Base-by-base conservation (phyloP, 2,329 filamentous ascomycete species). In the Scedosporium dehoogii region DNA sequence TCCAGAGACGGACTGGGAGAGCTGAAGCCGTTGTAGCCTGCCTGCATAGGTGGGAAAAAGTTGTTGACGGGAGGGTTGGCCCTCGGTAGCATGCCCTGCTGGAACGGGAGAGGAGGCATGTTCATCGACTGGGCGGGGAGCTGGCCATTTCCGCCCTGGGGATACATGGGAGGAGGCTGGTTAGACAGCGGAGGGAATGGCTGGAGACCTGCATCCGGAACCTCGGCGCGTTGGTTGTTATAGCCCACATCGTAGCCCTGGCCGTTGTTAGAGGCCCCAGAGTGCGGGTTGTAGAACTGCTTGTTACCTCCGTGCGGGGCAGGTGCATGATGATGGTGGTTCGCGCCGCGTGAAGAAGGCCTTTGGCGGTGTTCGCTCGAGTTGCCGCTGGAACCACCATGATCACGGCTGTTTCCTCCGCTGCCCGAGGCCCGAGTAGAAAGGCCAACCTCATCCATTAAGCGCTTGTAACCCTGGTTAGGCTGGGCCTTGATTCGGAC, bases 401-500 rank as follows among this genome's bases (percentile, higher is more conserved):
- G 76, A 38, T 81, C 79, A 27, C 78, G 78, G 51, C 79, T 77
- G 61, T 71, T 74, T 44, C 75, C 72, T 23, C 75, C 75, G 10
- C 76, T 73, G 42, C 75, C 83, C 12, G 51, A 55, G 6, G 51
- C 46, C 53, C 86, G 78, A 29, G 85, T 88, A 5, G 93, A 96
- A 44, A 99, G 78, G 64, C 93, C 92, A 68, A 99, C 94, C 73
- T 99, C 94, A 70, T 99, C 94, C 94, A 99, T 99, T 64, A 99
- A 78, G 61, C 94, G 89, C 81, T 97, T 99, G 79, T 99, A 99
- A 60, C 94, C 94, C 76, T 97, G 94, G 65, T 88, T 89, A 16
- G 94, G 91, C 70, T 96, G 91, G 5, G 92, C 93, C 78, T 97
- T 97, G 75, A 97, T 88, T 69, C 89, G 89, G 41, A 93, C 77